Evolutionary conservation across 75 land plant species (phyloP), one percentile per base, ranked within the genome.

Genomic region (Selaginella tamariscina): DNA sequence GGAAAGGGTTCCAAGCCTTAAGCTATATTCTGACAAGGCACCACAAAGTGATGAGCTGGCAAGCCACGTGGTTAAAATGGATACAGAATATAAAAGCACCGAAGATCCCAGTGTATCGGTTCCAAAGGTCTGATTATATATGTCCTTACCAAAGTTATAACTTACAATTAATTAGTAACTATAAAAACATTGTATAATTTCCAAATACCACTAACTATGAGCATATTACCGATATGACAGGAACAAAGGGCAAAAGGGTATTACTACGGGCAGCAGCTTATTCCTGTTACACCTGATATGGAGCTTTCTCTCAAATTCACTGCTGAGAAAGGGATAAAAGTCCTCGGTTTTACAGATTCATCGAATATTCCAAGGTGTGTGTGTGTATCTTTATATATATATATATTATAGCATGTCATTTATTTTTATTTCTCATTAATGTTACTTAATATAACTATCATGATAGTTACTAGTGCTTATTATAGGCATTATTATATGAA

Each of bases 401-500:
- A 2, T 26, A 31, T 44, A 29, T 28, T 59, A 21, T 24, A 59
- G 11, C 11, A 59, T n/a, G 5, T 20, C 2, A 65, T 28, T 23
- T 15, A 66, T 66, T 64, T 11, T 31, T 67, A 26, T 39, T 21
- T 71, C 71, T n/a, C n/a, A n/a, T n/a, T n/a, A n/a, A n/a, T n/a
- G n/a, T n/a, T n/a, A n/a, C 24, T 0, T 56, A 15, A n/a, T n/a
- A n/a, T n/a, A n/a, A n/a, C n/a, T n/a, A n/a, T n/a, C 2, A 0
- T 5, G 39, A n/a, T 27, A 59, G 59, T 68, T 28, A 24, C 2
- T 73, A n/a, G 27, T 18, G 59, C 29, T 23, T 64, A 33, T 71
- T n/a, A 2, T 65, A 94, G 99, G 72, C 97, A 95, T 70, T 87
- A 84, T 56, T 95, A 87, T 66, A 80, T 95, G 91, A 90, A 85